A percentile compares a stretch with the other conserved stretches of the same genome.
phyloP scores from a whole-genome alignment of 2,329 filamentous ascomycete genomes.

The Endoconidiophora polonica region DNA sequence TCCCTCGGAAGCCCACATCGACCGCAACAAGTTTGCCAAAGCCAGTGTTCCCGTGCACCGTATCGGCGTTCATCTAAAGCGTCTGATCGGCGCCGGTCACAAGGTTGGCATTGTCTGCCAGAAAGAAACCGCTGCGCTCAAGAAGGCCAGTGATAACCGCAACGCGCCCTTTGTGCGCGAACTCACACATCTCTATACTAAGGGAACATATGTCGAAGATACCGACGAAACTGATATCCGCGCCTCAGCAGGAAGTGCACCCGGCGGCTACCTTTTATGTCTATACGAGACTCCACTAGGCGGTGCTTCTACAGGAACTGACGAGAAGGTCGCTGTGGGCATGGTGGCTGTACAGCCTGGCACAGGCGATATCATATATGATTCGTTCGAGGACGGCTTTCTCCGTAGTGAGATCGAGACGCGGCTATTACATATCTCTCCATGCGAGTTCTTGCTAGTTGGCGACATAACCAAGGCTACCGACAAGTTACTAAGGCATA shows the following conservation, averaged over 20 bases:
- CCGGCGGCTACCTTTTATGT: slow-evolving; percentile 81
- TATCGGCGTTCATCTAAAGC: slow-evolving; percentile 82
- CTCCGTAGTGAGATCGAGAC: slow-evolving; percentile 96
- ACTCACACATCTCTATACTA: slow-evolving; percentile 92
- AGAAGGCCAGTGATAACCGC: slow-evolving; percentile 86
- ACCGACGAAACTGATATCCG: slow-evolving; percentile 40
- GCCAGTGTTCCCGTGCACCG: slow-evolving; percentile 90
- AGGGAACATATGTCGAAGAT: slow-evolving; percentile 94
- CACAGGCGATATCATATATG: slow-evolving; percentile 90
- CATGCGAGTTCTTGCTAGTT: slow-evolving; percentile 87
- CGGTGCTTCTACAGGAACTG: slow-evolving; percentile 56
- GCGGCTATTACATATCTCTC: slow-evolving; percentile 82
- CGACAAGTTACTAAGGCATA: slow-evolving; percentile 77
- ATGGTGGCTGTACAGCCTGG: slow-evolving; percentile 88
- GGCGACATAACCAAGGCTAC: slow-evolving; percentile 80
- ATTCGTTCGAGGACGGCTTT: slow-evolving; percentile 91
- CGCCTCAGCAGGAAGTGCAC: slow-evolving; percentile 39
- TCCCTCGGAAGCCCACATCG: slow-evolving; percentile 77
- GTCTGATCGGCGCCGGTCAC: slow-evolving; percentile 78
- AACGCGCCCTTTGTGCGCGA: slow-evolving; percentile 85
- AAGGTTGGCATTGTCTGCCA: slow-evolving; percentile 94
- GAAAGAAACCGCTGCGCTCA: slow-evolving; percentile 85
- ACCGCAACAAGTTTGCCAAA: slow-evolving; percentile 61
- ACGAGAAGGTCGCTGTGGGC: slow-evolving; percentile 85
- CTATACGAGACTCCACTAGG: slow-evolving; percentile 73